Percentiles rank a stretch among this genome's conserved stretches.
Conservation (phyloP, 768 basidiomycete species). For the Russula griseocarnosa region DNA sequence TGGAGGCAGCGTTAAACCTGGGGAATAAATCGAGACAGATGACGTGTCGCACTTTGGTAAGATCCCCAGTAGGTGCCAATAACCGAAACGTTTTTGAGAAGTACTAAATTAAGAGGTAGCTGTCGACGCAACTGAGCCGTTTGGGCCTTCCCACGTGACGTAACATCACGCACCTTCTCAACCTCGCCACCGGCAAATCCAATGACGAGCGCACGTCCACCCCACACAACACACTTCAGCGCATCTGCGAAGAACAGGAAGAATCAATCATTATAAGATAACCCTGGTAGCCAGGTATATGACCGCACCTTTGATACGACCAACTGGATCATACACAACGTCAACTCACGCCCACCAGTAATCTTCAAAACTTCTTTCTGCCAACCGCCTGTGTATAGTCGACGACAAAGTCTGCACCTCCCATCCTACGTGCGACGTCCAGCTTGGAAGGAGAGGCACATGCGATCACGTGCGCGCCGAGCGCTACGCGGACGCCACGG, state of each 20-base stretch:
- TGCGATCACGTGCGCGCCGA: slow-evolving; percentile 93
- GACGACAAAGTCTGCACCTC: slow-evolving; percentile 78
- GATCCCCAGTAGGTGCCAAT: slow-evolving; percentile 13
- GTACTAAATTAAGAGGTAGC: slow-evolving; percentile 66
- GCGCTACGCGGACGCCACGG: slow-evolving; percentile 41
- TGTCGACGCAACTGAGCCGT: neutral
- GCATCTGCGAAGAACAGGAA: slow-evolving; percentile 50
- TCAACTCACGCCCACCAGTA: slow-evolving; percentile 79
- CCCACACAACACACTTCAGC: slow-evolving; percentile 92
- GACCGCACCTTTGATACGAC: slow-evolving; percentile 60
- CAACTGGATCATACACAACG: slow-evolving; percentile 84
- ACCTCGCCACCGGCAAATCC: slow-evolving; percentile 86
- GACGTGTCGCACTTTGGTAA: slow-evolving; percentile 1
- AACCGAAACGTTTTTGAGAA: slow-evolving; percentile 33
- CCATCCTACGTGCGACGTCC: slow-evolving; percentile 66
- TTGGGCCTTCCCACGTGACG: neutral
- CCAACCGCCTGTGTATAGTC: slow-evolving; percentile 82
- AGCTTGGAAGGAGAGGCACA: slow-evolving; percentile 81
- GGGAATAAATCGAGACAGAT: neutral
- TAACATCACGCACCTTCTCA: slow-evolving; percentile 56
- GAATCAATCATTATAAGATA: neutral
- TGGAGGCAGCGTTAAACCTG: slow-evolving; percentile 31
- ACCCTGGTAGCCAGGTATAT: neutral
- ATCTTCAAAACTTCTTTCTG: slow-evolving; percentile 84
- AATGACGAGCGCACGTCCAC: slow-evolving; percentile 87